Evolutionary conservation across 2,329 filamentous ascomycete species (phyloP), one percentile per base, ranked within the genome.

Genomic region (Sclerotinia sclerotiorum): DNA sequence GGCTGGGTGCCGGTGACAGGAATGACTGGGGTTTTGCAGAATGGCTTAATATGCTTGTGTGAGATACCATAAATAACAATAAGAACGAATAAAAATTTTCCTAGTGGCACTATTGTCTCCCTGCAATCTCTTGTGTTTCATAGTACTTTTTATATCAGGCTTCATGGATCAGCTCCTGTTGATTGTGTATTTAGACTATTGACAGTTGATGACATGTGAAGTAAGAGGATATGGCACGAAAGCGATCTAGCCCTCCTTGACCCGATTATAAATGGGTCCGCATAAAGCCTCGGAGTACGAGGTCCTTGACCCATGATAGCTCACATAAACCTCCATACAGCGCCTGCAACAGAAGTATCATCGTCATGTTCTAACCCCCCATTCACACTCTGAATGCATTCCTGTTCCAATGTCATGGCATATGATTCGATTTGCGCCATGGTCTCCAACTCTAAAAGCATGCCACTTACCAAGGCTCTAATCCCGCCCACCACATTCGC

Each of bases 371-470:
- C 65, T 39, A 67, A 39, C 24, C 57, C 62, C 10, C 65, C 72
- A 73, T 84, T 87, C 79, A 85, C 83, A 68, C 74, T 79, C 76
- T 81, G 81, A 55, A 90, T 84, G 85, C 88, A 90, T 54, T 80
- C 81, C 68, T 82, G 82, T 77, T 91, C 88, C 56, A 82, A 80
- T 58, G 78, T 79, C 65, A 87, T 77, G 5, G 86, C 84, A 72
- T 87, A 86, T 58, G 79, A 79, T 78, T 89, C 87, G 68, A 91
- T 84, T 73, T 83, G 81, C 67, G 82, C 82, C 88, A 91, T 90
- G 69, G 84, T 70, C n/a, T 77, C 77, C 70, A 91, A 78, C 79
- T 90, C 88, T n/a, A 79, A 80, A 56, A 88, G 77, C 87, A 90
- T 90, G 48, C 83, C 85, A 60, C 79, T 75, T 17, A 89, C 81